Percentiles rank a stretch among this genome's conserved stretches.
These are phyloP conservation scores for Cladosporium sp. DNA, from an alignment of 2,329 filamentous ascomycete species.

Conservation along the genomic window DNA sequence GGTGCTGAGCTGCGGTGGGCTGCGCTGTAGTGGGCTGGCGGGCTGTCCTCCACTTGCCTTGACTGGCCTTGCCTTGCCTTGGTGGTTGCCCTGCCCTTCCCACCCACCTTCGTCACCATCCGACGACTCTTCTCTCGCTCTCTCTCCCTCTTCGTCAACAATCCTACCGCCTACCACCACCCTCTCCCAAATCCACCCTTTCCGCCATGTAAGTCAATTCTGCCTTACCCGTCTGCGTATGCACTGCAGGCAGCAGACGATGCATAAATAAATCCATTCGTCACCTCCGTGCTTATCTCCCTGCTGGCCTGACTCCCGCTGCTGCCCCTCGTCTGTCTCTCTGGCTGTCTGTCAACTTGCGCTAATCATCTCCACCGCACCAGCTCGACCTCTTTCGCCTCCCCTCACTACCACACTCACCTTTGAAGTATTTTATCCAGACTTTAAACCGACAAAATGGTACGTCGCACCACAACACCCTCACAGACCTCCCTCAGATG, in stretches of 20 bases:
- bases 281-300: not conserved
- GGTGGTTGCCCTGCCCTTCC: no score
- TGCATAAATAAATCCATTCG: no score
- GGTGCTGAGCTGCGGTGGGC: no score
- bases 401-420: not conserved
- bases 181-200: not conserved
- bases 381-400: not conserved
- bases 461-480: not conserved
- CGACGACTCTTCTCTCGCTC: no score
- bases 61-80: no score
- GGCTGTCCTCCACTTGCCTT: no score
- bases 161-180: constrained; percentile 4
- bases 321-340: not conserved
- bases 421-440: constrained; percentile 6
- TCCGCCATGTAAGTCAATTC: no score
- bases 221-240: no score
- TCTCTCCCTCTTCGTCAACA: constrained; percentile 2
- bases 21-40: no score
- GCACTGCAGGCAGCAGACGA: constrained; percentile 1
- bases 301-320: not conserved
- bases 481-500: not conserved
- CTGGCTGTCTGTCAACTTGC: no score
- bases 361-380: not conserved
- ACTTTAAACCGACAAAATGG: constrained; percentile 4
- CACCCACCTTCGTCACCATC: no score